phyloP scores from a whole-genome alignment of 768 basidiomycete genomes.

The Amanita rubescens region DNA sequence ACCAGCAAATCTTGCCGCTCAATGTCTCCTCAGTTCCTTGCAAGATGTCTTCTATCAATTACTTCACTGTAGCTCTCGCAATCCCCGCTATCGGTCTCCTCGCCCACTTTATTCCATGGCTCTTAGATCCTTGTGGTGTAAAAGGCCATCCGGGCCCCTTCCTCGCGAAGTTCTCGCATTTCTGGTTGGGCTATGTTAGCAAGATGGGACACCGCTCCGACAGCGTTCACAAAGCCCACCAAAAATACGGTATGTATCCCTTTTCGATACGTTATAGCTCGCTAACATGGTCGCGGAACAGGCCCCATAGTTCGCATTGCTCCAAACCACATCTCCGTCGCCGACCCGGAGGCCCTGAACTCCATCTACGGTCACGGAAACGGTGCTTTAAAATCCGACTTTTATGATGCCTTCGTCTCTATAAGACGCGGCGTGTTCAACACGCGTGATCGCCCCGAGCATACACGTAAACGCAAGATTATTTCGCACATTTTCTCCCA shows the following conservation, averaged over 20 bases:
- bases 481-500: conserved; percentile 80
- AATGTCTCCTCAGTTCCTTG: not conserved
- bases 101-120: conserved; percentile 39
- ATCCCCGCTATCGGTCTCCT: conserved; percentile 25
- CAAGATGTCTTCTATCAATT: conserved; percentile 21
- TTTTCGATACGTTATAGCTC: not conserved
- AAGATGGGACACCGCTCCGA: conserved; percentile 73
- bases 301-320: conserved; percentile 65
- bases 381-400: conserved; percentile 73
- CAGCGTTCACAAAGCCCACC: conserved; percentile 63
- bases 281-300: conserved; percentile 16
- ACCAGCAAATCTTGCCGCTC: not conserved
- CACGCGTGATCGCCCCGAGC: conserved; percentile 68
- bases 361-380: conserved; percentile 78
- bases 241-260: conserved; percentile 55
- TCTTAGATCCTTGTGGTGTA: conserved; percentile 52
- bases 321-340: conserved; percentile 71
- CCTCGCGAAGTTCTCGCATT: conserved; percentile 61
- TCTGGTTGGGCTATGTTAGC: conserved; percentile 62
- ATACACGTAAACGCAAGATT: conserved; percentile 88
- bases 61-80: conserved; percentile 17
- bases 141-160: conserved; percentile 59
- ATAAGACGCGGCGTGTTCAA: conserved; percentile 71
- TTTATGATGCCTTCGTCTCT: conserved; percentile 75
- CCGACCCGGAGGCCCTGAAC: conserved; percentile 69